Conservation (phyloP, 805 yeast genomes). For the Wickerhamomyces hampshirensis region DNA sequence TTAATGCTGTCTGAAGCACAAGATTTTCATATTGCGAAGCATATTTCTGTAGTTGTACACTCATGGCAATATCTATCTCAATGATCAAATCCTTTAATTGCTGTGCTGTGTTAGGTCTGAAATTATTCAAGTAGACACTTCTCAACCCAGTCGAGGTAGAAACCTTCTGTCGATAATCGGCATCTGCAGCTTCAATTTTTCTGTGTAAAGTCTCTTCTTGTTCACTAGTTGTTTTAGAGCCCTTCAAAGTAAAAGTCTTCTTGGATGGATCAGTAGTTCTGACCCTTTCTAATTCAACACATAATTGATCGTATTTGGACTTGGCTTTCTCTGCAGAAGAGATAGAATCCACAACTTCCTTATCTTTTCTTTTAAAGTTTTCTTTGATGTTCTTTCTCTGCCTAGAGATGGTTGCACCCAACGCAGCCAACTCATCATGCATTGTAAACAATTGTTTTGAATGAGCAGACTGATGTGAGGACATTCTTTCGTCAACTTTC, state of each 20-base stretch:
- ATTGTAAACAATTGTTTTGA: conserved; percentile 76
- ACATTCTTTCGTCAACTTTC: conserved; percentile 71
- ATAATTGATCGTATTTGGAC: conserved; percentile 65
- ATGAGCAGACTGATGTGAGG: conserved; percentile 68
- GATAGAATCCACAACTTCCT: conserved; percentile 79
- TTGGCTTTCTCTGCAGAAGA: conserved; percentile 85
- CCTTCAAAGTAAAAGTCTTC: conserved; percentile 76
- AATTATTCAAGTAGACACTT: conserved; percentile 62
- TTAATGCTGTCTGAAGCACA: conserved; percentile 78
- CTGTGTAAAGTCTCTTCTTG: conserved; percentile 87
- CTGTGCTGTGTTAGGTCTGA: conserved; percentile 73
- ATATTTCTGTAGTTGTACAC: conserved; percentile 82
- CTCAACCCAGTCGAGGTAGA: conserved; percentile 67
- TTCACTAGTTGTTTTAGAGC: conserved; percentile 66
- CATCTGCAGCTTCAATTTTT: conserved; percentile 80
- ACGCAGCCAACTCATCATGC: conserved; percentile 76
- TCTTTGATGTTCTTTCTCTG: conserved; percentile 78
- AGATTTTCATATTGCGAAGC: conserved; percentile 84
- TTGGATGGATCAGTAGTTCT: conserved; percentile 78
- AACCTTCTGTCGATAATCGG: conserved; percentile 78
- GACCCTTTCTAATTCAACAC: conserved; percentile 82
- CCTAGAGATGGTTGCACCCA: conserved; percentile 64
- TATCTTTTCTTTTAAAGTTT: conserved; percentile 74
- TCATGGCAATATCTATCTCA: conserved; percentile 86
- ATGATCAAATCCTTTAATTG: conserved; percentile 71